phyloP scores from a whole-genome alignment of 2,329 filamentous ascomycete species.

The Fusarium temperatum region DNA sequence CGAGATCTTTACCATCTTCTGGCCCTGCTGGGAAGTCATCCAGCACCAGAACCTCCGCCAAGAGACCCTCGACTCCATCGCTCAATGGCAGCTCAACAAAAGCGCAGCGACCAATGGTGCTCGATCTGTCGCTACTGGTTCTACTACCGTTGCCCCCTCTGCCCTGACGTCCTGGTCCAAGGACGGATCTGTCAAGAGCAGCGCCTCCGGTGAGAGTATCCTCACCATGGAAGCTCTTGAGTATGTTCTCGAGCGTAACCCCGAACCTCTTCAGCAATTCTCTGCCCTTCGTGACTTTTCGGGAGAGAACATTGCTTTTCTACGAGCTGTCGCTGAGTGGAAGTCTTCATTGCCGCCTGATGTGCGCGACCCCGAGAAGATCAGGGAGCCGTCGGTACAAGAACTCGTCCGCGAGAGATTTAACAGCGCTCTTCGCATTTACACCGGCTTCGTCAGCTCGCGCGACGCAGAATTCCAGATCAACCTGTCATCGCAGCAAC shows the following conservation, averaged over 20 bases:
- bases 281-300: slow-evolving; percentile 74
- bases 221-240: slow-evolving; percentile 52
- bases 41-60: slow-evolving; percentile 55
- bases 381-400: slow-evolving; percentile 33
- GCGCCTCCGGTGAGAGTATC: slow-evolving; percentile 50
- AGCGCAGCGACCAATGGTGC: slow-evolving; percentile 43
- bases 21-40: slow-evolving; percentile 67
- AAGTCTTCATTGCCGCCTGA: slow-evolving; percentile 43
- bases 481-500: slow-evolving; percentile 69
- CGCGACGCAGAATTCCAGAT: slow-evolving; percentile 69
- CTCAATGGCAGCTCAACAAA: slow-evolving; percentile 57
- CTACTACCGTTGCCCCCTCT: slow-evolving; percentile 45
- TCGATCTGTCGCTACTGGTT: slow-evolving; percentile 48
- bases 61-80: slow-evolving; percentile 60
- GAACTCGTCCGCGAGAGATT: slow-evolving; percentile 60
- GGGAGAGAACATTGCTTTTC: slow-evolving; percentile 73
- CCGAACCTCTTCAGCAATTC: slow-evolving; percentile 68
- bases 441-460: slow-evolving; percentile 40
- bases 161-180: slow-evolving; percentile 52
- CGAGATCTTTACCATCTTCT: slow-evolving; percentile 70
- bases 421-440: slow-evolving; percentile 62
- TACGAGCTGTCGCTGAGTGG: slow-evolving; percentile 63
- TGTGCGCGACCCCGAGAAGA: slow-evolving; percentile 36
- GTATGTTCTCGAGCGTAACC: slow-evolving; percentile 66
- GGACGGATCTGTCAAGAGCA: slow-evolving; percentile 46